Base-by-base conservation (phyloP, 306 rosid species). In the Cicer cuneatum region DNA sequence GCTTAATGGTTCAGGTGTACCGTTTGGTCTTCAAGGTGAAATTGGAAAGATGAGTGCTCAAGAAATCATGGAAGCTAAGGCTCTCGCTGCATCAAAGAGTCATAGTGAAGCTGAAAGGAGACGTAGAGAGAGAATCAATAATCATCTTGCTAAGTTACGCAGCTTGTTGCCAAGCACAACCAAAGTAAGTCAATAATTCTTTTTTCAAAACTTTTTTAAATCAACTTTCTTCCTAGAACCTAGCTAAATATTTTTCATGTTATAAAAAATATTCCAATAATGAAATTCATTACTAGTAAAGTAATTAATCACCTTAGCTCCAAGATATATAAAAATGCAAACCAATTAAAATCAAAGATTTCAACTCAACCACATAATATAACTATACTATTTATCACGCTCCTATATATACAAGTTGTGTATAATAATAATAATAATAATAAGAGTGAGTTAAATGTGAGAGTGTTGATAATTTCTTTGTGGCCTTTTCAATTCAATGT, bases 51-150 rank as follows among this genome's bases (percentile, higher is more conserved):
- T 89, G 91, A 89, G 88, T 19, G 97, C 97, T 33, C 97, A 93
- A 64, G 97, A 93, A 78, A 91, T 93, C 72, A 91, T 93, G 98
- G 98, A 93, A 62, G 98, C 98, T 37, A 93, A 91, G 78, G 98
- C 98, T 6, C 91, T 93, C 12, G 98, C 98, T 1, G 97, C 97
- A 5, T 93, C 98, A 0, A 93, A 91, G 83, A 89, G 94, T 71
- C 98, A 93, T 43, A 93, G 97, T 59, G 98, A 93, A 76, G 98
- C 98, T 53, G 98, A 93, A 78, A 85, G 98, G 75, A 88, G 97
- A 74, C 89, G 98, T 65, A 84, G 98, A 78, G 98, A 93, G 80
- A 87, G 98, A 83, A 93, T 93, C 91, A 93, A 93, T 72, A 93
- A 93, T 62, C 98, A 93, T 66, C 97, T 93, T 72, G 92, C 97